Evolutionary conservation across 2,329 filamentous ascomycete species (phyloP).

Genomic region (Verticillium albo-atrum): DNA sequence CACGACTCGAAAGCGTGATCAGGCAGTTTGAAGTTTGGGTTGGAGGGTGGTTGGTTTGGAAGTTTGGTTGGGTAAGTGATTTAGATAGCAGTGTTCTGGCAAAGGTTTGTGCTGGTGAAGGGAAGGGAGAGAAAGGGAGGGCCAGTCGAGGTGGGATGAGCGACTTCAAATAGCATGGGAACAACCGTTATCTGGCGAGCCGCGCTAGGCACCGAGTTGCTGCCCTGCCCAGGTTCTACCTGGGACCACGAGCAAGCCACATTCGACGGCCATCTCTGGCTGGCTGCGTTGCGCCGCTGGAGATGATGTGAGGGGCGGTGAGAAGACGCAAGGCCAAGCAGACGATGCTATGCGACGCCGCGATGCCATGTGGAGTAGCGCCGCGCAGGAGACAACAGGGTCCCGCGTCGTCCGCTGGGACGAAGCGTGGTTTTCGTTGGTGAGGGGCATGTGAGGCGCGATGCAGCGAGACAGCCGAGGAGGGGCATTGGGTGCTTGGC

Average conservation of each 20-base stretch:
- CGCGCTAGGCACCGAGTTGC: not conserved
- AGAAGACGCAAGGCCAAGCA: not conserved
- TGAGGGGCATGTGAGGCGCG: not conserved
- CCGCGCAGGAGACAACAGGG: not conserved
- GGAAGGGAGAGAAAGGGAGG: not conserved
- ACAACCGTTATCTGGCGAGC: not conserved
- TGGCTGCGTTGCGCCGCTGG: not conserved
- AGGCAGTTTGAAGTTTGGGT: slow-evolving; percentile 11
- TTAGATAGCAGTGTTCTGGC: not conserved
- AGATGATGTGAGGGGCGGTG: not conserved
- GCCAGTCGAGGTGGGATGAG: not conserved
- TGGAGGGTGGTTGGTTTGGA: not conserved
- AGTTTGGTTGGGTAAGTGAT: not conserved
- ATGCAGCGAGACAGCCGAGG: not conserved
- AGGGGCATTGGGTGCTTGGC: not conserved
- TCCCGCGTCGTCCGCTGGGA: not conserved
- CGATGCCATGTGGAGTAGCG: not conserved
- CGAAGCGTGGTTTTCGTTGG: not conserved
- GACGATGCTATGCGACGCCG: not conserved
- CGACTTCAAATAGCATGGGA: not conserved
- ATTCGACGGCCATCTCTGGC: not conserved
- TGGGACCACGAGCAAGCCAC: not conserved
- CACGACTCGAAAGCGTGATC: slow-evolving; percentile 57
- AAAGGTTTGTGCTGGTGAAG: not conserved
- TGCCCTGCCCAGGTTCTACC: not conserved